phyloP scores from a whole-genome alignment of 2,329 filamentous ascomycete species.

The Cladosporium colombiae region DNA sequence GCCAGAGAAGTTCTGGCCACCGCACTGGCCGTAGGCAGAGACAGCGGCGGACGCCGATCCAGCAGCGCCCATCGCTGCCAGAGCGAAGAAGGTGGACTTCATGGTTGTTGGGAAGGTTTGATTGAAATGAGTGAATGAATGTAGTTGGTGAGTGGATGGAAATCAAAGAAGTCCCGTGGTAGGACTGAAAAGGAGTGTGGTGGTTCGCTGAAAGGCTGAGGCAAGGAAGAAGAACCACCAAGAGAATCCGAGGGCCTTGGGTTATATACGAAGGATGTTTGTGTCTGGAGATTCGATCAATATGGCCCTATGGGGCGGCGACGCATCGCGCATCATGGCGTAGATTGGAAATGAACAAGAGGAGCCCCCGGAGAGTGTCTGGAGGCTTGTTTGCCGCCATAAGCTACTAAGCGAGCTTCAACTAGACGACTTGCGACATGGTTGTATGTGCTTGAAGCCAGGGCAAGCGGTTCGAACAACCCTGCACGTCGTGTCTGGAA shows the following conservation, averaged over 20 bases:
- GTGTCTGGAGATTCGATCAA: not conserved
- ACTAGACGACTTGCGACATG: conserved; percentile 1
- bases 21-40: conserved; percentile 28
- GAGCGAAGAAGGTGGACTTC: conserved; percentile 20
- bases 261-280: not conserved
- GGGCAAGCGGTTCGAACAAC: not conserved
- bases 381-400: conserved; percentile 11
- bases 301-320: not conserved
- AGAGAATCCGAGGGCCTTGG: not conserved
- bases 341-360: conserved; percentile 12
- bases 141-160: conserved; percentile 10
- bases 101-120: conserved; percentile 3
- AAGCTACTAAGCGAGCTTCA: conserved; percentile 19
- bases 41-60: conserved; percentile 18
- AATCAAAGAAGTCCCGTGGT: not conserved
- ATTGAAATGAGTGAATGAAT: conserved; percentile 8
- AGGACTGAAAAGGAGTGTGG: not conserved
- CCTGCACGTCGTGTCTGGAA: not conserved
- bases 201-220: not conserved
- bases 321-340: not conserved
- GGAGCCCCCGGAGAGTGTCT: conserved; percentile 1
- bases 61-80: conserved; percentile 20
- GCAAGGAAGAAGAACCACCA: not conserved
- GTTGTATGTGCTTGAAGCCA: conserved; percentile 4
- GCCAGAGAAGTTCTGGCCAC: conserved; percentile 35